Evolutionary conservation across 371 early-diverging fungal genomes (phyloP).

Genomic region (Nematocida homosporus): DNA sequence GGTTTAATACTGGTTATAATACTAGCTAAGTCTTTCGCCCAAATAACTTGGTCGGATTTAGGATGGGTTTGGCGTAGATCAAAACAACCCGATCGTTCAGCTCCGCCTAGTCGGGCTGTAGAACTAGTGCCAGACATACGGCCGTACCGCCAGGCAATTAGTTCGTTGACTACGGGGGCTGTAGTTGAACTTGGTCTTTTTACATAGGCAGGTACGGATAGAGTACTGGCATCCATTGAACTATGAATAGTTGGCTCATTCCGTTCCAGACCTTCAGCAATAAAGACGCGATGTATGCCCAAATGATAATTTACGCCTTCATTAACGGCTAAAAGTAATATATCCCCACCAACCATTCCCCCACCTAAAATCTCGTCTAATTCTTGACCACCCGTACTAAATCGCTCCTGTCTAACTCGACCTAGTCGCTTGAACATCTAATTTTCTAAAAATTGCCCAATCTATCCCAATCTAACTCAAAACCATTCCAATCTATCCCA

Average conservation of each 20-base stretch:
- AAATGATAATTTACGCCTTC: conserved; percentile 41
- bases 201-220: conserved; percentile 4
- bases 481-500: too few species aligned
- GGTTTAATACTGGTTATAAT: not conserved
- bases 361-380: conserved; percentile 24
- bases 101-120: not conserved
- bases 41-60: not conserved
- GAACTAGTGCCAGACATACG: conserved; percentile 6
- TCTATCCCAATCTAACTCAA: not conserved
- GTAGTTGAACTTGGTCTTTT: not conserved
- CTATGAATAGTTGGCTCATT: conserved; percentile 16
- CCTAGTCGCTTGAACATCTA: conserved; percentile 37
- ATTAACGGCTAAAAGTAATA: conserved; percentile 24
- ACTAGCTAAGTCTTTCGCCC: not conserved
- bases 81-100: not conserved
- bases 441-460: not conserved
- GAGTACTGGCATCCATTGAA: conserved; percentile 18
- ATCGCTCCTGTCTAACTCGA: not conserved
- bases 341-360: conserved; percentile 15
- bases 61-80: conserved; percentile 13
- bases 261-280: conserved; percentile 42
- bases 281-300: conserved; percentile 37
- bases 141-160: conserved; percentile 47
- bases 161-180: not conserved
- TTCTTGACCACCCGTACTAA: conserved; percentile 33